These are phyloP conservation scores for Microthlaspi erraticum DNA, from an alignment of 345 rosid species.

Conservation along the genomic window DNA sequence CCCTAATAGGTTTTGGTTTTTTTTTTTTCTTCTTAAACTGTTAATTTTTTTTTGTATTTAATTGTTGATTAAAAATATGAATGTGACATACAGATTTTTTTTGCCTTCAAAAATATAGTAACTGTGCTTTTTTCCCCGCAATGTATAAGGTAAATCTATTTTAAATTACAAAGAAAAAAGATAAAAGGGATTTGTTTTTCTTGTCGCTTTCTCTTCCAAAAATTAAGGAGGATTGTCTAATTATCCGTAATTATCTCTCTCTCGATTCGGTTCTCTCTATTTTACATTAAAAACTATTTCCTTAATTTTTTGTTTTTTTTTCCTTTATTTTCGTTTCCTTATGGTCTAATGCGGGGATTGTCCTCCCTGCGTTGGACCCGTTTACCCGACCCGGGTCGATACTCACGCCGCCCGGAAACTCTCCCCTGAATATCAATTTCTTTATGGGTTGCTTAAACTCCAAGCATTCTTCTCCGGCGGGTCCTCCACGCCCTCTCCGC, in stretches of 20 bases:
- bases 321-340: conserved; percentile 28
- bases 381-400: conserved; percentile 68
- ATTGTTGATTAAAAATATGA: conserved; percentile 18
- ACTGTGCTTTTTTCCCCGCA: not conserved
- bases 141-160: conserved; percentile 14
- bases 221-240: conserved; percentile 39
- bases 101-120: not conserved
- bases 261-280: conserved; percentile 35
- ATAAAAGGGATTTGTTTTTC: conserved; percentile 2
- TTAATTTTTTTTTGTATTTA: conserved; percentile 19
- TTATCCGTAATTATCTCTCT: conserved; percentile 34
- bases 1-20: conserved; percentile 2
- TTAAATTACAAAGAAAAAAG: conserved; percentile 21
- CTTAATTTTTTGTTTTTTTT: conserved; percentile 24
- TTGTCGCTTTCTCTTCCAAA: conserved; percentile 34
- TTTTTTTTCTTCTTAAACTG: conserved; percentile 8
- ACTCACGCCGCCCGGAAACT: conserved; percentile 48
- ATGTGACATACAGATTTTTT: conserved; percentile 13
- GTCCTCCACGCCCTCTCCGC: conserved; percentile 31
- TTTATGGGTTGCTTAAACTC: conserved; percentile 79
- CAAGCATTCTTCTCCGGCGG: conserved; percentile 53
- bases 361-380: conserved; percentile 55
- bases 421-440: conserved; percentile 14
- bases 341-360: conserved; percentile 54
- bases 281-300: conserved; percentile 31